phyloP scores from a whole-genome alignment of 345 rosid genomes.

The Rhodomyrtus tomentosa region DNA sequence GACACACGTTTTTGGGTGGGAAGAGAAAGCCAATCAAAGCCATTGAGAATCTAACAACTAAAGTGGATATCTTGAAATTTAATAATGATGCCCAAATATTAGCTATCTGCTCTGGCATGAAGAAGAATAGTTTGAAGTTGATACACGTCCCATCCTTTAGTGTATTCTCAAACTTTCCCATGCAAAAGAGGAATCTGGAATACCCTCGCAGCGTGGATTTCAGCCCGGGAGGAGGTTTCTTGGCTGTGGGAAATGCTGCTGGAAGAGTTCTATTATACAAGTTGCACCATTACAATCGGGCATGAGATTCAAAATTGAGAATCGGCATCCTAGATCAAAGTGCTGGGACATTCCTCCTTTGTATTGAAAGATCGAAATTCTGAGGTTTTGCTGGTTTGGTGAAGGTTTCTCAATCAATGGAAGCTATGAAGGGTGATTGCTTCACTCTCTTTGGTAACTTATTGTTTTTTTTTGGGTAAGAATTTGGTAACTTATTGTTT shows the following conservation, averaged over 20 bases:
- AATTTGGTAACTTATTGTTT: background rate
- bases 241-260: constrained; percentile 82
- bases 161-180: constrained; percentile 78
- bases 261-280: constrained; percentile 78
- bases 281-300: constrained; percentile 73
- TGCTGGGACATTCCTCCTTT: background rate
- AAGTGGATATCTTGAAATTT: constrained; percentile 70
- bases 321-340: background rate
- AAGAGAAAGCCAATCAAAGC: constrained; percentile 69
- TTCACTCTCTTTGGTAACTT: background rate
- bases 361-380: background rate
- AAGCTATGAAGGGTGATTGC: background rate
- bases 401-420: background rate
- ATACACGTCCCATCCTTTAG: constrained; percentile 63
- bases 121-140: constrained; percentile 67
- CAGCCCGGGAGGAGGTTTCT: constrained; percentile 90
- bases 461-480: too few relatives aligned
- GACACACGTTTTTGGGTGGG: constrained; percentile 72
- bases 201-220: constrained; percentile 83
- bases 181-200: constrained; percentile 34
- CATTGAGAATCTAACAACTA: constrained; percentile 72
- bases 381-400: background rate
- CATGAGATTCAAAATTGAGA: constrained; percentile 17
- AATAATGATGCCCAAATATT: constrained; percentile 73
- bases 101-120: constrained; percentile 67